These are phyloP conservation scores for Holtermanniella nyarrowii DNA, from an alignment of 768 basidiomycete genomes.

Conservation along the genomic window DNA sequence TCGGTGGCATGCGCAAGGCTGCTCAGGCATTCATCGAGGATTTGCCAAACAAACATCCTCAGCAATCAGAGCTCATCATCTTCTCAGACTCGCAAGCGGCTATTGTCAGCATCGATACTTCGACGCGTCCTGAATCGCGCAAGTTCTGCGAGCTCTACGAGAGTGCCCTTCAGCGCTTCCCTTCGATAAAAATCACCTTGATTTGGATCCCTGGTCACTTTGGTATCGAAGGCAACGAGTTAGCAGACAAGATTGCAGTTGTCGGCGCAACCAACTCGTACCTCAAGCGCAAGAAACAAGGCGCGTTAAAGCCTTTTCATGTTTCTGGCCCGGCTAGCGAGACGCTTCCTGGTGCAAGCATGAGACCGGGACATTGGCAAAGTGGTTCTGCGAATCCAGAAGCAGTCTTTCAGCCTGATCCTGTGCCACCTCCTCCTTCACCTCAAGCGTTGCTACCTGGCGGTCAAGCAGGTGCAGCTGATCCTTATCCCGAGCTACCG, in stretches of 20 bases:
- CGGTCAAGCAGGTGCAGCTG: neutral
- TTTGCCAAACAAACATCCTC: constrained; percentile 21
- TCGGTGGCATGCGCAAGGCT: constrained; percentile 37
- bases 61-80: constrained; percentile 31
- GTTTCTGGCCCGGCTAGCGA: constrained; percentile 23
- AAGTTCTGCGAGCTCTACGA: constrained; percentile 34
- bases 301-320: constrained; percentile 16
- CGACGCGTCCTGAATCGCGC: constrained; percentile 28
- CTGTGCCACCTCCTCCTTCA: constrained; percentile 4
- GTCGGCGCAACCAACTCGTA: constrained; percentile 34
- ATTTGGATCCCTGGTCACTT: constrained; percentile 35
- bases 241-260: constrained; percentile 36
- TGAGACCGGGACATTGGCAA: constrained; percentile 30
- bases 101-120: constrained; percentile 35
- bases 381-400: constrained; percentile 29
- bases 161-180: constrained; percentile 25
- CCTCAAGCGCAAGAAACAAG: constrained; percentile 30
- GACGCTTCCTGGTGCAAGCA: constrained; percentile 20
- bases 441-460: neutral
- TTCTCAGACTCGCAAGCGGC: constrained; percentile 39
- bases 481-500: neutral
- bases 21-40: constrained; percentile 31
- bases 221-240: constrained; percentile 31
- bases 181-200: constrained; percentile 32
- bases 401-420: constrained; percentile 1